These are phyloP conservation scores for Rhodotorula mucilaginosa DNA, from an alignment of 1,284 basidiomycete genomes.

Conservation along the genomic window DNA sequence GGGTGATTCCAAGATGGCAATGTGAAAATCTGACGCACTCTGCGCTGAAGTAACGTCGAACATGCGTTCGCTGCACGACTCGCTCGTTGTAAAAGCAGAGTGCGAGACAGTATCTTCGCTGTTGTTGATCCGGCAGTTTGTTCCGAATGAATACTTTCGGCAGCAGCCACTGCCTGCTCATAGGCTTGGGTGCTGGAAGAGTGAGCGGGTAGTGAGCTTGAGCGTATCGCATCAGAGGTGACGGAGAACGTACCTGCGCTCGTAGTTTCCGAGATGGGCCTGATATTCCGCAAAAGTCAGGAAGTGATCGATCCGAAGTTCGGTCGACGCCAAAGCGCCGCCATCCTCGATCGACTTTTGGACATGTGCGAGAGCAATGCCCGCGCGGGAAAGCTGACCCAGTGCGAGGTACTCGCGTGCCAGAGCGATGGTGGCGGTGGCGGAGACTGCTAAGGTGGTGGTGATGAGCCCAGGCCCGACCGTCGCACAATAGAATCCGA, in stretches of 20 bases:
- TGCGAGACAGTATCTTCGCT: slow-evolving; percentile 61
- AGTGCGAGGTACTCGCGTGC: slow-evolving; percentile 73
- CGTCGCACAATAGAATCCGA: too few species aligned
- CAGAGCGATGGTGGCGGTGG: slow-evolving; percentile 64
- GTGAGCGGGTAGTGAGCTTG: neutral
- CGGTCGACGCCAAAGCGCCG: slow-evolving; percentile 46
- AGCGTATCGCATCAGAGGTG: slow-evolving; percentile 28
- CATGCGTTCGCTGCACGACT: slow-evolving; percentile 69
- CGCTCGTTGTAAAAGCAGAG: slow-evolving; percentile 62
- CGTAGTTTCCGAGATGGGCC: slow-evolving; percentile 61
- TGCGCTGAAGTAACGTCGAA: slow-evolving; percentile 64
- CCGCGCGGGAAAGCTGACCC: slow-evolving; percentile 68
- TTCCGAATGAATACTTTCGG: slow-evolving; percentile 50
- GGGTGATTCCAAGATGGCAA: slow-evolving; percentile 12
- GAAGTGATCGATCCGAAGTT: slow-evolving; percentile 55
- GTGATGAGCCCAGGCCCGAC: too few species aligned
- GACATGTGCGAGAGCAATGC: slow-evolving; percentile 61
- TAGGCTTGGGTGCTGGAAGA: slow-evolving; percentile 51
- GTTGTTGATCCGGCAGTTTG: slow-evolving; percentile 44
- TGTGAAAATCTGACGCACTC: slow-evolving; percentile 52
- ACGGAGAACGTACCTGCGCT: slow-evolving; percentile 58
- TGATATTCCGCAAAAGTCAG: slow-evolving; percentile 67
- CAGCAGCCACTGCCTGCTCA: slow-evolving; percentile 58
- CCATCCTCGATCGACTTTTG: slow-evolving; percentile 53
- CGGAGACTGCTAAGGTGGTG: slow-evolving; percentile 54